These are phyloP conservation scores for Turnera subulata DNA, from an alignment of 345 rosid species.

Conservation along the genomic window DNA sequence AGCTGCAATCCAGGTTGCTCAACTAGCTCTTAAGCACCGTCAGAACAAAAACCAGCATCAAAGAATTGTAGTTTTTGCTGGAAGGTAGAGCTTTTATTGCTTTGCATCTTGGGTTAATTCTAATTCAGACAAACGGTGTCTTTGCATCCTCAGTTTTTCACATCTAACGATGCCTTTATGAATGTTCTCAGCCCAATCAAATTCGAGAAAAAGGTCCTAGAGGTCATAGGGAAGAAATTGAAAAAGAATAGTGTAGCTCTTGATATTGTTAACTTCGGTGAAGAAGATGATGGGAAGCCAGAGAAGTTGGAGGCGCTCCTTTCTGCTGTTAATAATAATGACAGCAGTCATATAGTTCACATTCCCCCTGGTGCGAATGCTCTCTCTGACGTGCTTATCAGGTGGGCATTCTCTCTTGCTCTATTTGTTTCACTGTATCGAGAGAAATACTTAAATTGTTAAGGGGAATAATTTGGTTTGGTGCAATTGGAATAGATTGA, in stretches of 20 bases:
- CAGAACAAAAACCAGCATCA: slow-evolving; percentile 98
- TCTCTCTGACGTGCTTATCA: slow-evolving; percentile 80
- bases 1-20: slow-evolving; percentile 88
- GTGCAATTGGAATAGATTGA: background rate
- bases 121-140: too few species aligned
- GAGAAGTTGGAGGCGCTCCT: slow-evolving; percentile 78
- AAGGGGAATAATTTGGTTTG: background rate
- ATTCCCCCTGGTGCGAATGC: slow-evolving; percentile 87
- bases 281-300: slow-evolving; percentile 59
- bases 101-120: background rate
- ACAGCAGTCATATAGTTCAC: slow-evolving; percentile 69
- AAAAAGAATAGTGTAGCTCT: slow-evolving; percentile 85
- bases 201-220: slow-evolving; percentile 77
- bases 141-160: too few species aligned
- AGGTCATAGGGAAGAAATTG: slow-evolving; percentile 81
- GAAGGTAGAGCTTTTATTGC: slow-evolving; percentile 50
- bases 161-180: slow-evolving; percentile 9
- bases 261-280: slow-evolving; percentile 77
- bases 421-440: background rate
- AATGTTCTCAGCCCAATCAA: slow-evolving; percentile 61
- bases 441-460: background rate
- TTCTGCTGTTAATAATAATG: slow-evolving; percentile 67
- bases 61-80: slow-evolving; percentile 90
- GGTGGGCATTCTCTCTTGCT: slow-evolving; percentile 30
- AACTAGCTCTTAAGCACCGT: slow-evolving; percentile 95